Evolutionary conservation across 1,139 yeast species (phyloP).

Genomic region (Meyerozyma guilliermondii): DNA sequence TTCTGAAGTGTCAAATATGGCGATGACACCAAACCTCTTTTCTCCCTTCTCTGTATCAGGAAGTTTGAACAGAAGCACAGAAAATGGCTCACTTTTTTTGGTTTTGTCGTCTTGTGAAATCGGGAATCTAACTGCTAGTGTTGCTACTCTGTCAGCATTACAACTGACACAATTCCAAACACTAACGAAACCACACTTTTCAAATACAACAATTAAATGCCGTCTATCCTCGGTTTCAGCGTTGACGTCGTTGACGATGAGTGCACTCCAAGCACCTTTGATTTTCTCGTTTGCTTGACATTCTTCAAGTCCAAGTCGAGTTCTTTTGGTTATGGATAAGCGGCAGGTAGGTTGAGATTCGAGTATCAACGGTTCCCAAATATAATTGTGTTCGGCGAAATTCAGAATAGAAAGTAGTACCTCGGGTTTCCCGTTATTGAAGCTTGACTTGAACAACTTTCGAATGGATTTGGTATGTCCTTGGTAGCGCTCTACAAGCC

Average conservation of each 20-base stretch:
- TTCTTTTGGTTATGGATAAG: conserved; percentile 33
- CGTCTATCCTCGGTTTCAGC: conserved; percentile 18
- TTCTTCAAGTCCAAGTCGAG: conserved; percentile 18
- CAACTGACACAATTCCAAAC: conserved; percentile 60
- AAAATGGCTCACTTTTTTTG: conserved; percentile 17
- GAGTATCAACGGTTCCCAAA: conserved; percentile 54
- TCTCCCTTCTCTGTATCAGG: conserved; percentile 5
- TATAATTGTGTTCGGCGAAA: conserved; percentile 50
- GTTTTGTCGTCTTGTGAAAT: conserved; percentile 7
- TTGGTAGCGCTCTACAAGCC: conserved; percentile 50
- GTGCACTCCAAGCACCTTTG: conserved; percentile 25
- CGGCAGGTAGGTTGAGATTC: conserved; percentile 9
- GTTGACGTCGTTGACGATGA: conserved; percentile 28
- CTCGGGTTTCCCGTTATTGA: conserved; percentile 20
- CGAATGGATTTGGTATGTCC: conserved; percentile 84
- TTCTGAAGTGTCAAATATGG: conserved; percentile 21
- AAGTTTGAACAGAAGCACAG: conserved; percentile 21
- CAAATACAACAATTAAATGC: conserved; percentile 45
- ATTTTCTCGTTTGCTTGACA: conserved; percentile 3
- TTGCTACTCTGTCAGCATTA: conserved; percentile 26
- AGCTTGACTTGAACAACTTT: conserved; percentile 53
- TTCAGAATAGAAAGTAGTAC: conserved; percentile 37
- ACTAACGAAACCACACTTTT: conserved; percentile 48
- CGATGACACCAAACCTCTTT: conserved; percentile 19
- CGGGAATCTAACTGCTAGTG: conserved; percentile 16